Base-by-base conservation (phyloP, 495 filamentous ascomycete species). In the Friedmanniomyces simplex region DNA sequence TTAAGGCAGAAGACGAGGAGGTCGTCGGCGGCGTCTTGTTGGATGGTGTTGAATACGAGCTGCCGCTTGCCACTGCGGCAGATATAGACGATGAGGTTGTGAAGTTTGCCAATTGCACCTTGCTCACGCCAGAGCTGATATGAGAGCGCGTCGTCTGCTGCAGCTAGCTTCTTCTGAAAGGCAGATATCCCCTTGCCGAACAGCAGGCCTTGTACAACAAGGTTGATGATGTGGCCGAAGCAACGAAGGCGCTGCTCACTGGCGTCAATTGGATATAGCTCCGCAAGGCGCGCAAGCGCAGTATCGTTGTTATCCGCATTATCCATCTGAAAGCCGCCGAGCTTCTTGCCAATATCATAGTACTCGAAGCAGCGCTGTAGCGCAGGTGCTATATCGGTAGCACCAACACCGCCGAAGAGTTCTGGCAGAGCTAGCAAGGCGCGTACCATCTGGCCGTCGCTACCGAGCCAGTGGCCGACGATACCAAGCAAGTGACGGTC, bases 51-150 rank as follows among this genome's bases (percentile, higher is more conserved):
- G 50, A 58, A 58, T 6, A 24, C 20, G 14, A 20, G n/a, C 6
- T 10, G 16, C 7, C 49, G 46, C 36, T 58, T 54, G 14, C 20
- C 25, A 39, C 52, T 39, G 36, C 46, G 46, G 24, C n/a, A 25
- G 16, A 52, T 43, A 41, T 58, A 50, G 46, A 52, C 34, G 28
- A 52, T 28, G 26, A 58, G 12, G 49, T 58, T 58, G 49, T 58
- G 56, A 41, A 58, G 49, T 51, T 58, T 58, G 47, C 56, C 50
- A 53, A 58, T 58, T 41, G 56, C 20, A 34, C 56, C 56, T 52
- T 43, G 20, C 49, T 53, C 8, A 6, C 56, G 56, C 56, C 50
- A 58, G 47, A 53, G 18, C 6, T 21, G 18, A 14, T 34, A 53
- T 34, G 34, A 7, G 8, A 24, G 22, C 24, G 20, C n/a, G 16